Evolutionary conservation across 75 land plant genomes (phyloP).

Genomic region (Pinus taeda): DNA sequence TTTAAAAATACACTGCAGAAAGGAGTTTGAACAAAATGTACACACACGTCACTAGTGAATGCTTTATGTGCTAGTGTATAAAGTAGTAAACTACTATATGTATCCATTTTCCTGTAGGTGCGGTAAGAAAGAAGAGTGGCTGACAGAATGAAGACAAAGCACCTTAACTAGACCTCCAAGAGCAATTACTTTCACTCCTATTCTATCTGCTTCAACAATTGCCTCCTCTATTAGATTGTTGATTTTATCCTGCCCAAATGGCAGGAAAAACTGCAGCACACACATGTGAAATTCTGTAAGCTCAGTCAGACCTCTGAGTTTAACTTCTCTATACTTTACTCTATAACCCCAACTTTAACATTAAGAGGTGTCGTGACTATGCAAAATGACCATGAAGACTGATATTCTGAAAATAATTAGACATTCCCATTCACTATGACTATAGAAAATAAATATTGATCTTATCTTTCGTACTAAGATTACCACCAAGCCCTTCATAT

Average conservation of each 20-base stretch:
- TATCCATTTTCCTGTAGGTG: too few species aligned
- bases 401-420: not conserved
- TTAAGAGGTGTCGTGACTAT: not conserved
- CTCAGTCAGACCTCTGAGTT: too few species aligned
- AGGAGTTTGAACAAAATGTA: too few species aligned
- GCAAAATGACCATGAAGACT: not conserved
- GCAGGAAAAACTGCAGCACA: constrained; percentile 25
- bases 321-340: not conserved
- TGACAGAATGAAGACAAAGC: not conserved
- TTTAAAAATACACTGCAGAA: too few species aligned
- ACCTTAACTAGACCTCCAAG: constrained; percentile 33
- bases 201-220: constrained; percentile 25
- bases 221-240: constrained; percentile 29
- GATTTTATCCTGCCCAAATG: constrained; percentile 18
- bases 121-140: too few species aligned
- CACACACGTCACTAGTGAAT: too few species aligned
- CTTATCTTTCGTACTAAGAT: not conserved
- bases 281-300: not conserved
- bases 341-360: not conserved
- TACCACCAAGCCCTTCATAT: not conserved
- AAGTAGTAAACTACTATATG: too few species aligned
- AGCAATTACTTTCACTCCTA: constrained; percentile 28
- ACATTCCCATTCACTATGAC: not conserved
- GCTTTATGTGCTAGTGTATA: too few species aligned
- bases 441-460: not conserved